Evolutionary conservation across 78 protist species (phyloP).

Genomic region (Dictyostelium intermedium): DNA sequence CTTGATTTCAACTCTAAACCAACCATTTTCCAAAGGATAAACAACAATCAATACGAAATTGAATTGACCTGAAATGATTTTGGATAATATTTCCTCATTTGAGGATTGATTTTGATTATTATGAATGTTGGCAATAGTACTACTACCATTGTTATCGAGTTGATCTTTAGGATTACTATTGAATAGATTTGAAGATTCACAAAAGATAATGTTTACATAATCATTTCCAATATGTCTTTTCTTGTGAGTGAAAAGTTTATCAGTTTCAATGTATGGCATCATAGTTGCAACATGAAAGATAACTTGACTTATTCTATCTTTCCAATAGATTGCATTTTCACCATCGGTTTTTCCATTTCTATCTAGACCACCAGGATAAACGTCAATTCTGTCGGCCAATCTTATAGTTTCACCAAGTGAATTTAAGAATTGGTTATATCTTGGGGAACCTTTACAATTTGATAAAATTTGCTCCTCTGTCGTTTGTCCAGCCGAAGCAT

Average conservation of each 20-base stretch:
- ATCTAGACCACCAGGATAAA: constrained; percentile 84
- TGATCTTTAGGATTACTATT: not conserved
- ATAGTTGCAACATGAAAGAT: constrained; percentile 80
- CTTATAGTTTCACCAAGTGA: constrained; percentile 40
- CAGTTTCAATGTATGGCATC: constrained; percentile 73
- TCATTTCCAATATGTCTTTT: constrained; percentile 85
- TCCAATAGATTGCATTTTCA: constrained; percentile 77
- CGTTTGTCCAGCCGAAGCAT: constrained; percentile 40
- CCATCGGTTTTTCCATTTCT: constrained; percentile 78
- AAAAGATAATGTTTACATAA: constrained; percentile 81
- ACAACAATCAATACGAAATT: constrained; percentile 77
- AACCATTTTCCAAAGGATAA: constrained; percentile 56
- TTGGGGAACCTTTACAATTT: constrained; percentile 70
- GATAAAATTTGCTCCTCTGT: constrained; percentile 78
- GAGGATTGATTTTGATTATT: not conserved
- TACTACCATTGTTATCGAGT: not conserved
- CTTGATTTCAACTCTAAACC: constrained; percentile 73
- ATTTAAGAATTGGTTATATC: constrained; percentile 64
- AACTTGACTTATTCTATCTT: constrained; percentile 49
- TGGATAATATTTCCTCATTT: not conserved
- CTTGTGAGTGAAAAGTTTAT: constrained; percentile 70
- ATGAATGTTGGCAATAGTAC: not conserved
- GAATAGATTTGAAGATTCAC: constrained; percentile 36
- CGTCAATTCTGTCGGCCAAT: constrained; percentile 56
- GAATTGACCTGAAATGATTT: constrained; percentile 77